A percentile compares a stretch with the other conserved stretches of the same genome.
Conservation (phyloP, 1,139 yeast genomes). For the Pichia norvegensis region DNA sequence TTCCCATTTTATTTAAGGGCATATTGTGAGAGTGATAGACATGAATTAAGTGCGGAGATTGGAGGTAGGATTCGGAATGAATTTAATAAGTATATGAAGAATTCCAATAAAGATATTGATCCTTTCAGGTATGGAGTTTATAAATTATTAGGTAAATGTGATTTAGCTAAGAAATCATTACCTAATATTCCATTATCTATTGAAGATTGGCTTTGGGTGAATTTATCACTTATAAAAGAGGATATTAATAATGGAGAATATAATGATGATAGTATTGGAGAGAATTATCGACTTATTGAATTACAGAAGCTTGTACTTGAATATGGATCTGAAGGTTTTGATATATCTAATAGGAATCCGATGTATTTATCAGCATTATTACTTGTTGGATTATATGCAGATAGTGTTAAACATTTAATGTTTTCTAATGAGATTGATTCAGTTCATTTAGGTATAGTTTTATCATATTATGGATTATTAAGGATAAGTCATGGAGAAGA, state of each 20-base stretch:
- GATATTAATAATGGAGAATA: slow-evolving; percentile 32
- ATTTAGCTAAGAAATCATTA: slow-evolving; percentile 63
- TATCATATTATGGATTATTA: slow-evolving; percentile 68
- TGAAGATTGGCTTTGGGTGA: slow-evolving; percentile 98
- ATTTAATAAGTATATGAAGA: slow-evolving; percentile 78
- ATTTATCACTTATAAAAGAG: slow-evolving; percentile 67
- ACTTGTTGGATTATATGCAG: slow-evolving; percentile 73
- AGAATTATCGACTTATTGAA: slow-evolving; percentile 63
- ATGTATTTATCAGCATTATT: slow-evolving; percentile 70
- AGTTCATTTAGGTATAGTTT: slow-evolving; percentile 80
- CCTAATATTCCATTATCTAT: slow-evolving; percentile 73
- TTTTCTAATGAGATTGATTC: slow-evolving; percentile 72
- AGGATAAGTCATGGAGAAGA: slow-evolving; percentile 34
- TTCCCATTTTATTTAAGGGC: slow-evolving; percentile 76
- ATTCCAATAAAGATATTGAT: slow-evolving; percentile 53
- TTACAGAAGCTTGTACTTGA: slow-evolving; percentile 65
- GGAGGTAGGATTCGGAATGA: slow-evolving; percentile 69
- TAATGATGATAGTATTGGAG: slow-evolving; percentile 33
- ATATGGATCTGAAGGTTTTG: slow-evolving; percentile 69
- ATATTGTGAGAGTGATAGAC: slow-evolving; percentile 53
- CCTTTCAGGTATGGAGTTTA: slow-evolving; percentile 88
- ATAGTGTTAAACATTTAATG: slow-evolving; percentile 68
- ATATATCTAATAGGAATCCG: slow-evolving; percentile 57
- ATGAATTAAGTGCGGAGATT: slow-evolving; percentile 55
- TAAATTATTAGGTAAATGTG: slow-evolving; percentile 89